Base-by-base conservation (phyloP, 352 stramenopile genomes). In the Phytopythium montanum region DNA sequence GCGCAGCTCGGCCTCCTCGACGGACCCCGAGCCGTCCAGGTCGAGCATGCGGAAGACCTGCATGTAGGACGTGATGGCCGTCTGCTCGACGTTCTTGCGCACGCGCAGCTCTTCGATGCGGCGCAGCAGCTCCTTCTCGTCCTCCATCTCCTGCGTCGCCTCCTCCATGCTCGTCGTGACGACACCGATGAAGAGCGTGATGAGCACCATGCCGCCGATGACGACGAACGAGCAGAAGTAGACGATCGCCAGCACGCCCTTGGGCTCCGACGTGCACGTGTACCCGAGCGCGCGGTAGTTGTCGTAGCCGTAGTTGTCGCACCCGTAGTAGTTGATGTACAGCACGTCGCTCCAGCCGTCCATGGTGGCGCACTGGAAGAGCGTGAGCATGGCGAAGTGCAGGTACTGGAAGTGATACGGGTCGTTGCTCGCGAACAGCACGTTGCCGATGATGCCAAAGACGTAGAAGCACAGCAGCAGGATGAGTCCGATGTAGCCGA, bases 301-400 rank as follows among this genome's bases (percentile, higher is more conserved):
- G 39, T 88, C 77, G 69, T 95, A 95, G 26, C 86, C 85, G 57
- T 90, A 94, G 29, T 86, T 65, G 59, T 92, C 77, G 54, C 88
- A 97, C 13, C 87, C 87, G 50, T 94, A 96, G 67, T 92, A 95
- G 64, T 95, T 95, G 61, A 95, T 93, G 70, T 96, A 97, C 38
- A 96, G 70, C 49, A 95, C 70, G 34, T 96, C 89, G 42, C 79
- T 96, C 90, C 90, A 97, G 49, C 90, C 86, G 51, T 97, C 90
- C 70, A 97, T 92, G 18, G 88, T 96, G 16, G 86, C 72, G 39
- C 72, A 72, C 19, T 94, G 84, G 60, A 97, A 96, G n/a, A 97
- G 83, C 46, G 87, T 88, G 34, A 97, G 72, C 78, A 97, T 90
- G 21, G 89, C 78, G 31, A 83, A 95, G 54, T 96, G 86, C 34